Conservation (phyloP, 345 rosid species). For the Hibiscus trionum region DNA sequence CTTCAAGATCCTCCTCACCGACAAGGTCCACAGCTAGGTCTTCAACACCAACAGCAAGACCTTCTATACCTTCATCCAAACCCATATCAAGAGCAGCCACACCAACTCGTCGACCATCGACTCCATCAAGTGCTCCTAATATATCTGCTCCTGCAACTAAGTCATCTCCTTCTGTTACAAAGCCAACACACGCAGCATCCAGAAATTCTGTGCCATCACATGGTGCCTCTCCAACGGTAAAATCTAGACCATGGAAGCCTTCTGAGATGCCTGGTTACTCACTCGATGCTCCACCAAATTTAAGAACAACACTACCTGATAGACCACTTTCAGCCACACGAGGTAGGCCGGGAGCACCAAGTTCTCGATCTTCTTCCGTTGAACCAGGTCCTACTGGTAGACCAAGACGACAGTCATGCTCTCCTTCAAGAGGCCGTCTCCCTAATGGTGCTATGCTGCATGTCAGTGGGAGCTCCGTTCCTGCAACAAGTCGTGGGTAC, state of each 20-base stretch:
- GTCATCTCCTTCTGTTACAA: slow-evolving; percentile 38
- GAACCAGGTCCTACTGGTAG: slow-evolving; percentile 66
- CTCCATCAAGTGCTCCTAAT: slow-evolving; percentile 44
- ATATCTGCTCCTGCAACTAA: slow-evolving; percentile 44
- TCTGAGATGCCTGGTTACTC: slow-evolving; percentile 98
- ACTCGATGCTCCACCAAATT: slow-evolving; percentile 88
- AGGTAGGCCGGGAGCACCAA: slow-evolving; percentile 97
- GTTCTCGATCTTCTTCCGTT: slow-evolving; percentile 75
- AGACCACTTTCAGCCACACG: slow-evolving; percentile 89
- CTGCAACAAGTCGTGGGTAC: slow-evolving; percentile 58
- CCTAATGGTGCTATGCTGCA: slow-evolving; percentile 44
- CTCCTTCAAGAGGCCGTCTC: slow-evolving; percentile 84
- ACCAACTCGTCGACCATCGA: slow-evolving; percentile 74
- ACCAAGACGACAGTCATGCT: slow-evolving; percentile 85
- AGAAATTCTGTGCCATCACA: slow-evolving; percentile 55
- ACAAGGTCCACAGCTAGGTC: slow-evolving; percentile 71
- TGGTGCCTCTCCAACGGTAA: slow-evolving; percentile 66
- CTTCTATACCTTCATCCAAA: slow-evolving; percentile 61
- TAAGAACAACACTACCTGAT: slow-evolving; percentile 77
- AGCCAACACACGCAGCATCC: slow-evolving; percentile 33
- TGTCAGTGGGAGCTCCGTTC: slow-evolving; percentile 85
- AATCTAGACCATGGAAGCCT: slow-evolving; percentile 92
- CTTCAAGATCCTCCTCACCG: slow-evolving; percentile 60
- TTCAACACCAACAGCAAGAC: slow-evolving; percentile 76
- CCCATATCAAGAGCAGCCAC: slow-evolving; percentile 69